Evolutionary conservation across 768 basidiomycete species (phyloP), one percentile per base, ranked within the genome.

Genomic region (Naganishia vaughanmartiniae): DNA sequence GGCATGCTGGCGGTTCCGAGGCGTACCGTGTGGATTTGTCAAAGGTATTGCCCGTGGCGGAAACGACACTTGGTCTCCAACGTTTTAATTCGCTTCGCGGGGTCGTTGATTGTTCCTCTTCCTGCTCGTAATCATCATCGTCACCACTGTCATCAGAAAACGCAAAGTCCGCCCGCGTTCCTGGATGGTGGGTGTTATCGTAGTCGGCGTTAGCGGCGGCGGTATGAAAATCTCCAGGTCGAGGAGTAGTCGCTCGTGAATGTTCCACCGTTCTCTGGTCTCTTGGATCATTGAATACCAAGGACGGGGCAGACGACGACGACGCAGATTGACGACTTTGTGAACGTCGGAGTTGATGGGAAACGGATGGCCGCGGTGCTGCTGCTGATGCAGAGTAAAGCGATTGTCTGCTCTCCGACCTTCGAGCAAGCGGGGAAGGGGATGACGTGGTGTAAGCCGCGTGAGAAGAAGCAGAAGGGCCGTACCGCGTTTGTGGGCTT

Each of bases 51-150:
- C 24, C 21, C 12, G 15, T 39, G 4, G 31, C 60, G 4, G 12
- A n/a, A 12, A 34, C 12, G 36, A 14, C 39, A 45, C 60, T 46
- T 26, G 60, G 36, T 30, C 14, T 63, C 60, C 60, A 63, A 7
- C 60, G 60, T 34, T 63, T 63, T 42, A 63, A 42, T 26, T 63
- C 60, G 60, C 60, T 63, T 24, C 60, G 60, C 10, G 60, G 60
- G 5, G 60, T 63, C 5, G 26, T 63, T 26, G 60, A 63, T 28
- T 63, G 39, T 28, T 46, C 60, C 28, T 63, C 60, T 3, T 55
- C 42, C 7, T 36, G 6, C 36, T 36, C 36, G 6, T 42, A 9
- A 7, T 15, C 42, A 15, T 7, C 42, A 42, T 42, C 42, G 10
- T 42, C 42, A 15, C 2, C 12, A 36, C 12, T 12, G 12, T 36